Base-by-base conservation (phyloP, 2,329 filamentous ascomycete genomes). In the Aspergillus vadensis region DNA sequence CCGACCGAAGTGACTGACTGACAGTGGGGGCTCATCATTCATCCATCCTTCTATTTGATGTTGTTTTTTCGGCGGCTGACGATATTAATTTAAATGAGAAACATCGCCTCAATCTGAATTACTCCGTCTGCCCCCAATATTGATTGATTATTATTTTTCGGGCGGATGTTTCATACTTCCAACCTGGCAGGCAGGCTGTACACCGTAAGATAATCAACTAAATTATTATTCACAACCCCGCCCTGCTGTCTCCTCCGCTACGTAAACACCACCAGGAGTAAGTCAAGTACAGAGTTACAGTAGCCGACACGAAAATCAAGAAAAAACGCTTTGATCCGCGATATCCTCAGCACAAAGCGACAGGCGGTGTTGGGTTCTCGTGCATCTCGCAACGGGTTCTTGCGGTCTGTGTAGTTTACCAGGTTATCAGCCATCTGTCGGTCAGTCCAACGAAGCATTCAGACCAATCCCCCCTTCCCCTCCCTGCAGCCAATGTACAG, bases 101-200 rank as follows among this genome's bases (percentile, higher is more conserved):
- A 55, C 53, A 47, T 47, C 53, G 15, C 27, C 41, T 43, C n/a
- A 25, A 36, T 30, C 12, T n/a, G 30, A 36, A 17, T 36, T 39
- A 21, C 30, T 38, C 36, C 36, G 50, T 52, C 49, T 17, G 32
- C 32, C 36, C 44, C 47, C 25, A 36, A 5, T 36, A 14, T 14
- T 36, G 32, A 14, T 14, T 36, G 32, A 36, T 36, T 14, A 36
- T 36, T 36, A 15, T 15, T 44, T 41, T 58, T 36, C 53, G 36
- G 48, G 47, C 52, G 43, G 41, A 50, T 43, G 59, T 61, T 53
- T 61, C 41, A 58, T 39, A 44, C 41, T 30, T 47, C 53, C 53
- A 21, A 47, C 53, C 39, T 36, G 32, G 32, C 32, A 36, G 32
- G 32, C 32, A 30, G 43, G 39, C 43, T 32, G 39, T 36, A 36